Conservation (phyloP, 108 stramenopile species). For the Pinguiococcus pyrenoidosus region DNA sequence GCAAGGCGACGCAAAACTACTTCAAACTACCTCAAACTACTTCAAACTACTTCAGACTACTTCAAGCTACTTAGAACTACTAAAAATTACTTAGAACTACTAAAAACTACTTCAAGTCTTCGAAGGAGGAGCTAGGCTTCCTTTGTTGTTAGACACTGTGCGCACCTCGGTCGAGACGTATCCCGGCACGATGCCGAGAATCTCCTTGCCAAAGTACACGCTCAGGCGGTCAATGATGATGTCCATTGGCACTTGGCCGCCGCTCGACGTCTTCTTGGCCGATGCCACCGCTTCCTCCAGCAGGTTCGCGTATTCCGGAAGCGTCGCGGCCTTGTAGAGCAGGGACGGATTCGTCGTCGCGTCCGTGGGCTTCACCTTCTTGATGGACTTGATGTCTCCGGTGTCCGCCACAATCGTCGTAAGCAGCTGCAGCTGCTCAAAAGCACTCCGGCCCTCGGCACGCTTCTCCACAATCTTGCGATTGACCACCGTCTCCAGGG, state of each 20-base stretch:
- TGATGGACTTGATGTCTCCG: slow-evolving; percentile 76
- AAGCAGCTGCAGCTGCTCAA: slow-evolving; percentile 50
- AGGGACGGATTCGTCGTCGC: slow-evolving; percentile 94
- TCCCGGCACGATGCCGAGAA: slow-evolving; percentile 69
- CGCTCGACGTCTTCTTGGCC: no score
- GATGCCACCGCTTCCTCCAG: background rate
- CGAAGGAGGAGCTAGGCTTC: no score
- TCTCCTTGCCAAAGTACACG: slow-evolving; percentile 77
- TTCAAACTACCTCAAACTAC: no score
- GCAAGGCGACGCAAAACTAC: no score
- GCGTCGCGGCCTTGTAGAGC: slow-evolving; percentile 75
- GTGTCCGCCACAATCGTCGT: slow-evolving; percentile 49
- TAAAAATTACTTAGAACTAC: no score
- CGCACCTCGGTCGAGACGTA: slow-evolving; percentile 90
- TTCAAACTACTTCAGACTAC: no score
- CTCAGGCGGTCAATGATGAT: slow-evolving; percentile 79
- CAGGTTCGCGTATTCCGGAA: slow-evolving; percentile 28
- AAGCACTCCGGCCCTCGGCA: background rate
- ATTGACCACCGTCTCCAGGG: slow-evolving; percentile 78
- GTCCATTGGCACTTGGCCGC: no score
- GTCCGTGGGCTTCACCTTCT: slow-evolving; percentile 75
- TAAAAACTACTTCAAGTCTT: no score
- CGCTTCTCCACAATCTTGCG: no score
- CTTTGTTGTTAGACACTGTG: no score
- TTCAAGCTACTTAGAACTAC: no score